Conservation (phyloP, 2,329 filamentous ascomycete species). For the Dothiorella sarmentorum region DNA sequence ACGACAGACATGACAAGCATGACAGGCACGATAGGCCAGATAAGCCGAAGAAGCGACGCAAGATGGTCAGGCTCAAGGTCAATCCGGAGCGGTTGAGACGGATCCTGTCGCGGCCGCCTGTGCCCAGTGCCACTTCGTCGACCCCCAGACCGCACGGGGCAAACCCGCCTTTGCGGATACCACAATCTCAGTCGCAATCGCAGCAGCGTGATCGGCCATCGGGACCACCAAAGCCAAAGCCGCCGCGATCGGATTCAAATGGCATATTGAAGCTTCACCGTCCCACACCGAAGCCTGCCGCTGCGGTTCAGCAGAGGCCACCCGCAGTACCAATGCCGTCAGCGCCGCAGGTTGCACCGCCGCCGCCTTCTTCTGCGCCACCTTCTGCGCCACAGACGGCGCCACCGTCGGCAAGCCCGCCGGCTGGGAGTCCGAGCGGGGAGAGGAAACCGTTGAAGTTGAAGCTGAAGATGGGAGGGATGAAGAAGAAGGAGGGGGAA, state of each 20-base stretch:
- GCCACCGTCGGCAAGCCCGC: constrained; percentile 12
- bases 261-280: background rate
- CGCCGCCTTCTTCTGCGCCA: too few species aligned
- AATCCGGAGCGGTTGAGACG: background rate
- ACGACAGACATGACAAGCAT: too few species aligned
- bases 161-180: background rate
- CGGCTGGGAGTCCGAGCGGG: background rate
- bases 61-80: constrained; percentile 13
- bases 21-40: background rate
- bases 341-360: background rate
- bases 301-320: background rate
- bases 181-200: background rate
- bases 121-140: background rate
- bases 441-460: constrained; percentile 12
- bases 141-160: background rate
- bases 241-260: background rate
- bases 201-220: background rate
- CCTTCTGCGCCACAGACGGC: background rate
- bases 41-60: constrained; percentile 10
- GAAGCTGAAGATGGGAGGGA: constrained; percentile 12
- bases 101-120: background rate
- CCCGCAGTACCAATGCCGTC: background rate
- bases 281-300: background rate
- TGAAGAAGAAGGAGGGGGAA: constrained; percentile 11
- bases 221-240: background rate